A percentile compares a stretch with the other conserved stretches of the same genome.
phyloP scores from a whole-genome alignment of 208 protist genomes.

The Crithidia brevicula region DNA sequence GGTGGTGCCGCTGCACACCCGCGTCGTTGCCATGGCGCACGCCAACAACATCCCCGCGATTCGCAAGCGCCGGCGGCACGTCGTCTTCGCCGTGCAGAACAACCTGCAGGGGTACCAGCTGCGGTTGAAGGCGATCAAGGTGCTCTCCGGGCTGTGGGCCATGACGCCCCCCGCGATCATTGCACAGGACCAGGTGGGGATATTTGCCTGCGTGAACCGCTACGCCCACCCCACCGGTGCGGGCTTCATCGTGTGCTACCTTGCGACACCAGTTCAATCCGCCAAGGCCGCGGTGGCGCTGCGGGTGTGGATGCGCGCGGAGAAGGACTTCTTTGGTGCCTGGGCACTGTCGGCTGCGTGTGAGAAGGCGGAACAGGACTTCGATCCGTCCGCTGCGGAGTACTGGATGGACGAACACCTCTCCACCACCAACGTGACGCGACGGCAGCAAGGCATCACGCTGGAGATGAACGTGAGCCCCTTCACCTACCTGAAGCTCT shows the following conservation, averaged over 20 bases:
- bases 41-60: constrained; percentile 36
- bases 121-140: constrained; percentile 61
- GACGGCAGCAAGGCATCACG: constrained; percentile 37
- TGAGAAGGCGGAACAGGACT: constrained; percentile 29
- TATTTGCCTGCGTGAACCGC: constrained; percentile 75
- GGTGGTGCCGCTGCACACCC: constrained; percentile 68
- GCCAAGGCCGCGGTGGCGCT: constrained; percentile 23
- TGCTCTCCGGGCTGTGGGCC: constrained; percentile 70
- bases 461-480: constrained; percentile 46
- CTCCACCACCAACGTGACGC: constrained; percentile 28
- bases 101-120: constrained; percentile 47
- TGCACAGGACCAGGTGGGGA: constrained; percentile 31
- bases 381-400: constrained; percentile 61
- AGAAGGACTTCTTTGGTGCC: constrained; percentile 55
- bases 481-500: constrained; percentile 51
- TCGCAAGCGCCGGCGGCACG: constrained; percentile 47
- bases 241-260: constrained; percentile 82
- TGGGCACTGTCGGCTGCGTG: constrained; percentile 46
- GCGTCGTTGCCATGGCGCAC: constrained; percentile 61
- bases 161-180: constrained; percentile 60
- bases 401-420: constrained; percentile 42
- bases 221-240: constrained; percentile 74
- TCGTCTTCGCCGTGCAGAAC: constrained; percentile 70
- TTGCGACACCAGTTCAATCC: constrained; percentile 24
- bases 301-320: constrained; percentile 69